These are phyloP conservation scores for Gracilaria domingensis DNA, from an alignment of 23 red algal genomes.

Conservation along the genomic window DNA sequence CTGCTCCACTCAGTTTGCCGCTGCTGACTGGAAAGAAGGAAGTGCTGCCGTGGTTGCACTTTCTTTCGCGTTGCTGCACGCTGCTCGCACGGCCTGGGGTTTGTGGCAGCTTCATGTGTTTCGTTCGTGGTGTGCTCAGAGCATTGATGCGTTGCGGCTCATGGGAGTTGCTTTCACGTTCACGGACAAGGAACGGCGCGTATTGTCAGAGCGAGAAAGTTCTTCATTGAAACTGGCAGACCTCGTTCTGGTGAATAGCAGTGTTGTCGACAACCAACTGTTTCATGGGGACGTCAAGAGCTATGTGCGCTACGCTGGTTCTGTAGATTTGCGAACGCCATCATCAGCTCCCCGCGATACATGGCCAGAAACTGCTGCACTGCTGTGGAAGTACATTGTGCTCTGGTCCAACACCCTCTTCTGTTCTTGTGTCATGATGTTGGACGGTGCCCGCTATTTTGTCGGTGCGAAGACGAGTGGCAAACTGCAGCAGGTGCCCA, in stretches of 20 bases:
- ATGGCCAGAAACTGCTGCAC: neutral
- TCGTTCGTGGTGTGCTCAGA: neutral
- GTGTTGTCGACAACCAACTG: constrained; percentile 5
- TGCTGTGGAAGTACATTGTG: neutral
- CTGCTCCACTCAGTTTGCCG: constrained; percentile 17
- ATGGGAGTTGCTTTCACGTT: neutral
- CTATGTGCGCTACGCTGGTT: constrained; percentile 9
- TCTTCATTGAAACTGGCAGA: neutral
- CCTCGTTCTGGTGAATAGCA: neutral
- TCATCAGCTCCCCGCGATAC: neutral
- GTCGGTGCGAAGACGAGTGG: neutral
- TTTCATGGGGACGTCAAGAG: neutral
- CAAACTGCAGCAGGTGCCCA: constrained; percentile 15
- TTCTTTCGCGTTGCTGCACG: constrained; percentile 35
- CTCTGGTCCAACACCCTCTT: neutral
- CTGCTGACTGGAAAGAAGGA: constrained; percentile 27
- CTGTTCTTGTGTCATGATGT: neutral
- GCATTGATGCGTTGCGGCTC: constrained; percentile 9
- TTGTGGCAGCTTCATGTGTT: constrained; percentile 30
- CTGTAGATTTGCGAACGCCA: neutral
- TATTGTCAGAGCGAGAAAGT: neutral
- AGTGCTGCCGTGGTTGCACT: constrained; percentile 28
- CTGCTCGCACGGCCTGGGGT: constrained; percentile 21
- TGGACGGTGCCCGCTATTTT: neutral
- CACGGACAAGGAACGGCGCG: constrained; percentile 1